Evolutionary conservation across 371 early-diverging fungal genomes (phyloP), one percentile per base, ranked within the genome.

Genomic region (Lichtheimia ramosa): DNA sequence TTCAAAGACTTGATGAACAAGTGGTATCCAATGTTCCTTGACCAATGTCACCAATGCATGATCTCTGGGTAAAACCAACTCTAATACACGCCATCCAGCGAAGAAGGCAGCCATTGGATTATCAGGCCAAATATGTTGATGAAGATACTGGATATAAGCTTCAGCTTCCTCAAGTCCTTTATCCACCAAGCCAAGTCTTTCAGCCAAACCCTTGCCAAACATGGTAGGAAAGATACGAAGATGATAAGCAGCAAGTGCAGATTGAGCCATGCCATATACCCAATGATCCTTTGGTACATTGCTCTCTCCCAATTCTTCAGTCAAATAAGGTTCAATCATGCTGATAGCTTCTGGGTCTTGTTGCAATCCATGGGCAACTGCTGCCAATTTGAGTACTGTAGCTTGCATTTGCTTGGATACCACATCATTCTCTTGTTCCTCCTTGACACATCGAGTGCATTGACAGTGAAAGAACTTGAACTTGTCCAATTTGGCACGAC

Each of bases 381-480:
- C 48, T 13, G 69, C 64, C 40, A 80, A 71, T 0, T 67, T 69
- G 56, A 71, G 65, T 12, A 71, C 55, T 12, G 70, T 69, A 13
- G 58, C 43, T 13, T 71, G 56, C 13, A 73, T 71, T 25, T 68
- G 64, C 1, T 46, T 27, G 34, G 34, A 34, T 34, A 34, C 34
- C 10, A 8, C 28, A 15, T 59, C 56, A 12, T 43, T 39, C 27
- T 15, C 54, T 43, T 39, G 23, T 39, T 50, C 71, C 69, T n/a
- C 46, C 46, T 70, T 70, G 1, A 49, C n/a, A 54, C 80, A 80
- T 15, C 80, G 71, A 10, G 65, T 66, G 42, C 80, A 80, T 7
- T 62, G 53, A 49, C 80, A 80, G 2, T 65, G 54, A 27, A 80
- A 80, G 59, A 80, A 80, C 39, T 80, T 80, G 65, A 68, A 80